Evolutionary conservation across 176 grass and related monocot genomes (phyloP).

Genomic region (Olyra latifolia): DNA sequence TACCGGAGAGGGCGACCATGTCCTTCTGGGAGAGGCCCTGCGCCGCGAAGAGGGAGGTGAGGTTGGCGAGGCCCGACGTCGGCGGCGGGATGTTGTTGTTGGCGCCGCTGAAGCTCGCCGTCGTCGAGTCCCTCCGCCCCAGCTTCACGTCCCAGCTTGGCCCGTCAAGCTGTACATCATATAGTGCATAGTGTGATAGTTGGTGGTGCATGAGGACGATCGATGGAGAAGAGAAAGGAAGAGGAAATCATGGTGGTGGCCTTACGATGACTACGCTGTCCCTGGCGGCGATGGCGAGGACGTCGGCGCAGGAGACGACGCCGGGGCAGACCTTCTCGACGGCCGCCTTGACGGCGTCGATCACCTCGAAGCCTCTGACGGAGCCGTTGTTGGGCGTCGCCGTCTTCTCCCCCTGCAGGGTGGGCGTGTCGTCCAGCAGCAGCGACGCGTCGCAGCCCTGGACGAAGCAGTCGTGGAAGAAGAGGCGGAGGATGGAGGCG

Average conservation of each 20-base stretch:
- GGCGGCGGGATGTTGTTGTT: conserved; percentile 65
- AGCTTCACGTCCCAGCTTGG: conserved; percentile 62
- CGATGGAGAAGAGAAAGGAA: no score
- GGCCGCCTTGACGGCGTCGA: conserved; percentile 69
- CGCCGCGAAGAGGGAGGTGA: conserved; percentile 62
- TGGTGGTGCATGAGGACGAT: no score
- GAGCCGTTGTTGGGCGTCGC: conserved; percentile 61
- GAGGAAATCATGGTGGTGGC: no score
- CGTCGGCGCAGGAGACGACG: conserved; percentile 93
- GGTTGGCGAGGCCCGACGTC: conserved; percentile 41
- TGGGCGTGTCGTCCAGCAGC: conserved; percentile 65
- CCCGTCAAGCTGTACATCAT: conserved; percentile 64
- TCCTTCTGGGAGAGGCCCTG: conserved; percentile 58
- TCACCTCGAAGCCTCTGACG: conserved; percentile 68
- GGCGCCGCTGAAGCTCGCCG: conserved; percentile 51
- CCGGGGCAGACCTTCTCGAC: conserved; percentile 64
- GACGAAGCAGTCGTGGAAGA: conserved; percentile 92
- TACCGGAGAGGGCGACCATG: conserved; percentile 76
- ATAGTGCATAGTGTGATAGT: no score
- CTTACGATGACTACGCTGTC: conserved; percentile 61
- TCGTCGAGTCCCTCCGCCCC: conserved; percentile 68
- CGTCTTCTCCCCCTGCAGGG: conserved; percentile 65
- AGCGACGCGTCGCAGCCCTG: conserved; percentile 85
- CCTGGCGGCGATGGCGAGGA: conserved; percentile 63
- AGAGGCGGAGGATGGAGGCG: conserved; percentile 82